Evolutionary conservation across 352 stramenopile genomes (phyloP), one percentile per base, ranked within the genome.

Genomic region (Phytopythium chamaehyphon): DNA sequence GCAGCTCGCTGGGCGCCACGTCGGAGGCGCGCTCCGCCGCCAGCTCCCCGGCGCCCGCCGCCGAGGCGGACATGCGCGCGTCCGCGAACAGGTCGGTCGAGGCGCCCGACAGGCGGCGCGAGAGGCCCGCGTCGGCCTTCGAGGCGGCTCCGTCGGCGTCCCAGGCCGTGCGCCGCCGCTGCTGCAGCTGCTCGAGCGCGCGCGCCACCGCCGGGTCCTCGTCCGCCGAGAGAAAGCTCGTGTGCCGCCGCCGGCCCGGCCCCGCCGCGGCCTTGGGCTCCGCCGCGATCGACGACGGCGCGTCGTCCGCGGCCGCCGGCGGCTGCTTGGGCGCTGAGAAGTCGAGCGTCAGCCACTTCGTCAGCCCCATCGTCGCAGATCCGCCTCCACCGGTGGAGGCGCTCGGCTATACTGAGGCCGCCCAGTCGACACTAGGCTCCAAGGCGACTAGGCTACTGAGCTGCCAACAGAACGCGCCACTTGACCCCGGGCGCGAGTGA

Each of bases 281-380:
- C 6, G 40, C 24, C 46, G 18, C 36, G 44, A 28, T 28, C 24
- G 28, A 40, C 31, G 3, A 33, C 45, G 59, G 51, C 39, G 54
- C 26, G 6, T 33, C 61, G 59, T 55, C 53, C 40, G 49, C 53
- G 66, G 57, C 33, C 54, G 66, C 23, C 63, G 66, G 43, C 64
- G 49, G 49, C 21, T 51, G 28, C 19, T 69, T 55, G 1, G 50
- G 38, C 43, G 71, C 53, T 39, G 71, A 73, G 56, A 83, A 66
- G 51, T 76, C 70, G 39, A 78, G 54, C 22, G 60, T 69, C 47
- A 86, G 61, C 74, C 74, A 84, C 49, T 83, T 72, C 62, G 83
- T 88, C 19, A 88, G 59, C 5, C 74, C 77, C 77, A 88, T 88
- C 21, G 12, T 47, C 23, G 33, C 14, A 22, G 19, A 15, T 35